Evolutionary conservation across 257 asterid species (phyloP).

Genomic region (Solanum sitiens): DNA sequence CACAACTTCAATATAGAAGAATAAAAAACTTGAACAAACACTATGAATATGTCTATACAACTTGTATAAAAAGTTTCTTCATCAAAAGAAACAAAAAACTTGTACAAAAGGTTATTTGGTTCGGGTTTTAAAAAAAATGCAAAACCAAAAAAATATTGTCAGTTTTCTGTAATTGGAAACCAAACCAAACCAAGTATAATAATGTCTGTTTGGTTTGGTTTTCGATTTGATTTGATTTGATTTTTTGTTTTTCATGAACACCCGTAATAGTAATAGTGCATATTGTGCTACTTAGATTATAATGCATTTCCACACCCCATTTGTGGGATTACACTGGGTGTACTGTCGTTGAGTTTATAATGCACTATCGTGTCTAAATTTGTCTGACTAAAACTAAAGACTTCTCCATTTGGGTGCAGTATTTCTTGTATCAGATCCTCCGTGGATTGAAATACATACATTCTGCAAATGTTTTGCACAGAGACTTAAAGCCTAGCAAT

Average conservation of each 20-base stretch:
- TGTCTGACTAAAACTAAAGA: not conserved
- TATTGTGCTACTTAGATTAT: not conserved
- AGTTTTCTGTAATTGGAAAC: not conserved
- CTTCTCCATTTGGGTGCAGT: slow-evolving; percentile 42
- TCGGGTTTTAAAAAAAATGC: not conserved
- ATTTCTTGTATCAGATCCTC: slow-evolving; percentile 97
- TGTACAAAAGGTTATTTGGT: not conserved
- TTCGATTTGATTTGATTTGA: not conserved
- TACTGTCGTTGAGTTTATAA: not conserved
- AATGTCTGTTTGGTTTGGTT: not conserved
- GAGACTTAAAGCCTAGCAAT: slow-evolving; percentile 96
- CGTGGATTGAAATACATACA: slow-evolving; percentile 95
- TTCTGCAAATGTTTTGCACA: slow-evolving; percentile 93
- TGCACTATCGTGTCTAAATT: not conserved
- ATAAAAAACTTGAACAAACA: not conserved
- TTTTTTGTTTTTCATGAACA: not conserved
- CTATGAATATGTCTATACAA: not conserved
- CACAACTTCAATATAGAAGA: not conserved
- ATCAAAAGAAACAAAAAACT: not conserved
- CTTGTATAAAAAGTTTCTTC: not conserved
- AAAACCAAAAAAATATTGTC: not conserved
- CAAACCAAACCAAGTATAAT: not conserved
- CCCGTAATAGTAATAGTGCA: not conserved
- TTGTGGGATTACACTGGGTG: not conserved
- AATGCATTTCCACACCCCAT: not conserved